Evolutionary conservation across 2,329 filamentous ascomycete genomes (phyloP).

Genomic region (Penicillium sclerotiorum): DNA sequence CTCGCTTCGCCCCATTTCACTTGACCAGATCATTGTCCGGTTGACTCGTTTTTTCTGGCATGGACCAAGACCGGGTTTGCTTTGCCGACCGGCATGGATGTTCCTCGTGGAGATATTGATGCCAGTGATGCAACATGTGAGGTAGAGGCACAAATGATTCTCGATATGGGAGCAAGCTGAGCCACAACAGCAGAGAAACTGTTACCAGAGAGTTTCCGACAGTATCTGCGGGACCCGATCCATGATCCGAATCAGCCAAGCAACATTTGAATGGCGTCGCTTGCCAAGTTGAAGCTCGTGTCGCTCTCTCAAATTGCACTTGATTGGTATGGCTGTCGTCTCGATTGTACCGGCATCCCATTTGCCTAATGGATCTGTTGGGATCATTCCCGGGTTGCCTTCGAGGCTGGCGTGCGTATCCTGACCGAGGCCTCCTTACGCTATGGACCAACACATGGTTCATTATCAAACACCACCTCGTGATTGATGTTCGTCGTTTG

Average conservation of each 20-base stretch:
- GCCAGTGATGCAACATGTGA: neutral
- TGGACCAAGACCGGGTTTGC: too few species aligned
- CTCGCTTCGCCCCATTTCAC: too few species aligned
- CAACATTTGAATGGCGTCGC: neutral
- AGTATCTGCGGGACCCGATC: neutral
- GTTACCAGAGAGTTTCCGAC: neutral
- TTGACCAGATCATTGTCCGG: too few species aligned
- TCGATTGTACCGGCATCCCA: neutral
- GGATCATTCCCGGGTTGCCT: neutral
- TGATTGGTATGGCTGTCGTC: neutral
- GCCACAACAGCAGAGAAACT: neutral
- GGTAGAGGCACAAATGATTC: slow-evolving; percentile 1
- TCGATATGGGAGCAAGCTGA: neutral
- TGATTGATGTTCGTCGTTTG: too few species aligned
- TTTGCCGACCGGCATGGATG: too few species aligned
- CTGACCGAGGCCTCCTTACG: too few species aligned
- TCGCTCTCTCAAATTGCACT: neutral
- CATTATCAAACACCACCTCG: too few species aligned
- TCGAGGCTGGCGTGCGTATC: too few species aligned
- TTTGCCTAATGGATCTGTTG: neutral
- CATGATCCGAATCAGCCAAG: neutral
- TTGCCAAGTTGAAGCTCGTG: neutral
- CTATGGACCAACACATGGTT: too few species aligned
- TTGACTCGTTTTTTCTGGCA: too few species aligned
- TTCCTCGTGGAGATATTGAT: neutral